A percentile compares a stretch with the other conserved stretches of the same genome.
These are phyloP conservation scores for Sporothrix dimorphospora DNA, from an alignment of 2,329 filamentous ascomycete species.

Conservation along the genomic window DNA sequence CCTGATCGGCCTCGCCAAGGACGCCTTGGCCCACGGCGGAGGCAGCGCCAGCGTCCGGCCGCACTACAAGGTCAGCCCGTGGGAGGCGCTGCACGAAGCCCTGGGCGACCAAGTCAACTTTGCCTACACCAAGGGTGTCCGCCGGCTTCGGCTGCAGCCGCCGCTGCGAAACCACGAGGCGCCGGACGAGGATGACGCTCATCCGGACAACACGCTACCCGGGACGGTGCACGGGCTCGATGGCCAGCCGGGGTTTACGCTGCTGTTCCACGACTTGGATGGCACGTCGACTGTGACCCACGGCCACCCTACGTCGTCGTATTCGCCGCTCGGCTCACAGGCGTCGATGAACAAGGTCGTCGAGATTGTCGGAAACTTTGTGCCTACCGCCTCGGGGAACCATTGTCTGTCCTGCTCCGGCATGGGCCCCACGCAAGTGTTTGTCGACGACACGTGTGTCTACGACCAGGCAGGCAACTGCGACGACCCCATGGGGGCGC, in stretches of 20 bases:
- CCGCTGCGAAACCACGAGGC: background rate
- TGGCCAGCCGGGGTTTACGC: background rate
- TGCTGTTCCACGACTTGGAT: background rate
- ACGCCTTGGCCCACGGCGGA: conserved; percentile 58
- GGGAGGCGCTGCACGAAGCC: conserved; percentile 61
- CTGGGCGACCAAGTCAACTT: conserved; percentile 42
- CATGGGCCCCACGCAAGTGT: no score
- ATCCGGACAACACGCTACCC: background rate
- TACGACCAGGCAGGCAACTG: no score
- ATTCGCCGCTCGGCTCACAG: background rate
- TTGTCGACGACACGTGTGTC: no score
- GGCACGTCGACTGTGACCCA: background rate
- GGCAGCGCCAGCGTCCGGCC: conserved; percentile 70
- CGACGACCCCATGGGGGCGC: no score
- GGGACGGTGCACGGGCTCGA: background rate
- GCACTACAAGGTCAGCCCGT: conserved; percentile 67
- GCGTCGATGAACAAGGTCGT: no score
- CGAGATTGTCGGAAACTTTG: no score
- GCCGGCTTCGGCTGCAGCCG: background rate
- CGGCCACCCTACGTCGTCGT: background rate
- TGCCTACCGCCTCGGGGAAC: no score
- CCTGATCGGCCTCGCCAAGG: conserved; percentile 6
- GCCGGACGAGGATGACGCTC: no score
- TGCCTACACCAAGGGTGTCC: background rate
- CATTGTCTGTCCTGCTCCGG: no score